phyloP scores from a whole-genome alignment of 805 yeast species.

The Sugiyamaella qingdaonensis region DNA sequence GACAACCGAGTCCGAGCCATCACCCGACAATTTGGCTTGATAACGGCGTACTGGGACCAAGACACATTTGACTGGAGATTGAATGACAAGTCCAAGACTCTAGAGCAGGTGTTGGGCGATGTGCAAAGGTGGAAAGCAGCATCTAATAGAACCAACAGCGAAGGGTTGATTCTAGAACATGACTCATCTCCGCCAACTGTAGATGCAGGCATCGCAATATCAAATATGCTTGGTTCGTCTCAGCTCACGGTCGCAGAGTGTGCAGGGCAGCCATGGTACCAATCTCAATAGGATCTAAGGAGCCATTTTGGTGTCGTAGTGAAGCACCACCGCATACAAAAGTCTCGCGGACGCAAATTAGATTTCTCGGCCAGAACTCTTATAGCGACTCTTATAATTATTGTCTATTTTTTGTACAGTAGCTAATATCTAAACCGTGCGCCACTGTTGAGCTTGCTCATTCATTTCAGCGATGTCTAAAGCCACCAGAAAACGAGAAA shows the following conservation, averaged over 20 bases:
- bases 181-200: conserved; percentile 70
- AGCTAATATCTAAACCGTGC: not conserved
- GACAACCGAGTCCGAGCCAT: conserved; percentile 82
- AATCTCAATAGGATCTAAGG: conserved; percentile 16
- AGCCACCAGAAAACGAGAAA: conserved; percentile 11
- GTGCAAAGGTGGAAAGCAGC: conserved; percentile 49
- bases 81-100: conserved; percentile 47
- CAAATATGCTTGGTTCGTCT: conserved; percentile 49
- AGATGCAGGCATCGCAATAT: conserved; percentile 57
- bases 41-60: conserved; percentile 83
- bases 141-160: not conserved
- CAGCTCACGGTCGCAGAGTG: conserved; percentile 80
- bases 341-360: not conserved
- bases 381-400: not conserved
- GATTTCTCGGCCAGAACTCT: not conserved
- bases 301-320: conserved; percentile 2
- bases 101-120: conserved; percentile 50
- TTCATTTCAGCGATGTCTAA: conserved; percentile 9
- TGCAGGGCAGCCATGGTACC: conserved; percentile 49
- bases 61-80: conserved; percentile 92
- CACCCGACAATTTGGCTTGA: conserved; percentile 79
- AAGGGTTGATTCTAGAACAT: conserved; percentile 84
- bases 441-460: conserved; percentile 1
- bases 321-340: not conserved
- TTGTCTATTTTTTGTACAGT: not conserved